Percentiles rank a stretch among this genome's conserved stretches.
phyloP scores from a whole-genome alignment of 371 early-diverging fungal genomes.

The Rhizopus delemar region DNA sequence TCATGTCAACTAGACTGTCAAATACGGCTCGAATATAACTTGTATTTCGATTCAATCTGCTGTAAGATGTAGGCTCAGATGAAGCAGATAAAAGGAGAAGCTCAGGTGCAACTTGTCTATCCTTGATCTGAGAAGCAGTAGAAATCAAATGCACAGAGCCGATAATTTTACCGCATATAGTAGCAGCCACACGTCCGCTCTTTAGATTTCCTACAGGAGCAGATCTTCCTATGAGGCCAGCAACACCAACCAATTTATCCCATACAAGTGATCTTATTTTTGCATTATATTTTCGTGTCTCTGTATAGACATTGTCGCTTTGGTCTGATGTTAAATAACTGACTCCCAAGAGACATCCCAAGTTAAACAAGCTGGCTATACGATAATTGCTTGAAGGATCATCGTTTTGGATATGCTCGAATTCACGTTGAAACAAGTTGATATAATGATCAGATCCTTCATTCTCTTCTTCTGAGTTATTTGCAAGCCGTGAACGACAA shows the following conservation, averaged over 20 bases:
- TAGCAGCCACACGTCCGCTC: conserved; percentile 43
- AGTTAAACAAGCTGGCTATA: conserved; percentile 28
- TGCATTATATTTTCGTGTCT: conserved; percentile 26
- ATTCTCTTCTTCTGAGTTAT: conserved; percentile 3
- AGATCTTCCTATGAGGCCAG: conserved; percentile 25
- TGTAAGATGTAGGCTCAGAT: conserved; percentile 54
- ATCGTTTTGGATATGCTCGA: conserved; percentile 26
- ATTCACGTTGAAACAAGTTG: conserved; percentile 4
- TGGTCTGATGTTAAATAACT: conserved; percentile 24
- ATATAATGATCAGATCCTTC: conserved; percentile 9
- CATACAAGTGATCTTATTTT: conserved; percentile 19
- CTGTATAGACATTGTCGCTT: conserved; percentile 13
- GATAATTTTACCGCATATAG: conserved; percentile 37
- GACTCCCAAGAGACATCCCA: conserved; percentile 35
- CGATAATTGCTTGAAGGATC: conserved; percentile 29
- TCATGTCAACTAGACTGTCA: conserved; percentile 27
- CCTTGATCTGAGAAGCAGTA: conserved; percentile 1
- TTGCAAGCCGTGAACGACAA: conserved; percentile 18
- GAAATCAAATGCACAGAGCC: conserved; percentile 13
- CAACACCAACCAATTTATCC: conserved; percentile 21
- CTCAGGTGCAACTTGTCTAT: conserved; percentile 14
- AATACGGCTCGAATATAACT: conserved; percentile 58
- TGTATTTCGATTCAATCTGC: conserved; percentile 49
- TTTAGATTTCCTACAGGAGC: conserved; percentile 37
- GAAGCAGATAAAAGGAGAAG: conserved; percentile 7